Conservation (phyloP, 2,329 filamentous ascomycete species). For the Plectosphaerella sp. region DNA sequence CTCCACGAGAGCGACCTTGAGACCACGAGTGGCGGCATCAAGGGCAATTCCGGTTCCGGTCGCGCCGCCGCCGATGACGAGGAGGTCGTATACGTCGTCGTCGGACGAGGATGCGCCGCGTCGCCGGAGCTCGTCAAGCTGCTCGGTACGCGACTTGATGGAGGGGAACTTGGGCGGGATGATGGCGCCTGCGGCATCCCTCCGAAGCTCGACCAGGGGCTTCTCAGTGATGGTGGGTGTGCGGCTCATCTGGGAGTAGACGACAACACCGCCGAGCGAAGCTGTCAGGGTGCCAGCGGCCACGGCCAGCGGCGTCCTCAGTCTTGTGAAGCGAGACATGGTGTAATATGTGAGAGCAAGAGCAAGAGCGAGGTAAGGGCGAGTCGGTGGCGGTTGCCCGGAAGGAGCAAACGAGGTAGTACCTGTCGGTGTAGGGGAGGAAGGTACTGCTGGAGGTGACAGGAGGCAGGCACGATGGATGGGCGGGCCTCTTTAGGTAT, state of each 20-base stretch:
- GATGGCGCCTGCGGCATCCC: conserved; percentile 30
- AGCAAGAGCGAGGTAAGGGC: background rate
- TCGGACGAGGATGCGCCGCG: conserved; percentile 15
- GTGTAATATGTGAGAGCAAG: background rate
- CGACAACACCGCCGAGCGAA: conserved; percentile 21
- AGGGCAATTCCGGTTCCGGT: conserved; percentile 78
- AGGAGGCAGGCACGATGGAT: background rate
- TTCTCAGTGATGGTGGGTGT: conserved; percentile 23
- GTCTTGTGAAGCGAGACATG: conserved; percentile 29
- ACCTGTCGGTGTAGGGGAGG: background rate
- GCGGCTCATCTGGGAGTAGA: conserved; percentile 21
- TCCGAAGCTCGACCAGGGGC: conserved; percentile 27
- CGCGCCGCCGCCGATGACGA: conserved; percentile 75
- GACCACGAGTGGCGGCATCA: conserved; percentile 72
- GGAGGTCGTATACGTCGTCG: conserved; percentile 63
- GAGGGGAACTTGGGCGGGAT: conserved; percentile 30
- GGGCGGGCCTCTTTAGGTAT: background rate
- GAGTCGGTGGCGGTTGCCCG: background rate
- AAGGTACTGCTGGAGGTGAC: background rate
- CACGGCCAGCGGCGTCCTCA: conserved; percentile 28
- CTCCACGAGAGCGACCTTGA: conserved; percentile 78
- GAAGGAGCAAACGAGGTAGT: background rate
- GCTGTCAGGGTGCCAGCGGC: conserved; percentile 16
- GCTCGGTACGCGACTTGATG: conserved; percentile 27
- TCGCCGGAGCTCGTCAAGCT: conserved; percentile 34